Evolutionary conservation across 768 basidiomycete genomes (phyloP).

Genomic region (Hirschioporus abietinus): DNA sequence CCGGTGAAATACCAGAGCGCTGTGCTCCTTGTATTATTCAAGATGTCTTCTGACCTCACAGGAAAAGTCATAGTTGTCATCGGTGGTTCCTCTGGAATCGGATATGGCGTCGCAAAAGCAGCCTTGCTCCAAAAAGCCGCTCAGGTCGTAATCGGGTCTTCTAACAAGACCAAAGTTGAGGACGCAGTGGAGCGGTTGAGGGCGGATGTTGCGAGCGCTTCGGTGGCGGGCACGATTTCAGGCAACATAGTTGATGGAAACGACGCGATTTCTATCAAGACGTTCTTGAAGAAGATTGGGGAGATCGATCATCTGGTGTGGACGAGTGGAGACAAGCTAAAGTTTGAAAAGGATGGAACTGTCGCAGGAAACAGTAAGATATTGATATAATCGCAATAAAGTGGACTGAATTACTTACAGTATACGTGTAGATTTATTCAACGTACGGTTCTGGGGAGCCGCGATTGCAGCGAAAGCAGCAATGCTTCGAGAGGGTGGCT

Average conservation of each 20-base stretch:
- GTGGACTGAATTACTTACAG: too few species aligned
- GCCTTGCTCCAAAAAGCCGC: constrained; percentile 3
- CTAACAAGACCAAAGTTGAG: constrained; percentile 5
- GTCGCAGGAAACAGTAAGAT: background rate
- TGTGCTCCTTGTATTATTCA: too few species aligned
- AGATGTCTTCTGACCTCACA: constrained; percentile 3
- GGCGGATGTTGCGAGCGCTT: background rate
- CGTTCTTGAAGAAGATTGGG: constrained; percentile 6
- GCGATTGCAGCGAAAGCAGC: constrained; percentile 6
- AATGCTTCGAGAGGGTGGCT: constrained; percentile 6
- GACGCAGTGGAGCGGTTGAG: constrained; percentile 3
- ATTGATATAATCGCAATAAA: too few species aligned
- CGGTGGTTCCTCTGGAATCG: constrained; percentile 13
- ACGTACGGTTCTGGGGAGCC: constrained; percentile 11
- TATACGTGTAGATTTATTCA: constrained; percentile 5
- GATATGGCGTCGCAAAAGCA: constrained; percentile 9
- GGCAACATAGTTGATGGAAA: constrained; percentile 8
- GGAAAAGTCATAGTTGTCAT: constrained; percentile 10
- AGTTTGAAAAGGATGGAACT: background rate
- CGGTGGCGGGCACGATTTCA: constrained; percentile 3
- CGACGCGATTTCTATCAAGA: constrained; percentile 6
- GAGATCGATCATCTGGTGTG: constrained; percentile 13
- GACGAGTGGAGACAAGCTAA: constrained; percentile 11
- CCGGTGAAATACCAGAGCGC: too few species aligned
- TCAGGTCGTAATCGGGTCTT: constrained; percentile 10